These are phyloP conservation scores for Tetracentron sinense DNA, from an alignment of 164 flowering plant species.

Conservation along the genomic window DNA sequence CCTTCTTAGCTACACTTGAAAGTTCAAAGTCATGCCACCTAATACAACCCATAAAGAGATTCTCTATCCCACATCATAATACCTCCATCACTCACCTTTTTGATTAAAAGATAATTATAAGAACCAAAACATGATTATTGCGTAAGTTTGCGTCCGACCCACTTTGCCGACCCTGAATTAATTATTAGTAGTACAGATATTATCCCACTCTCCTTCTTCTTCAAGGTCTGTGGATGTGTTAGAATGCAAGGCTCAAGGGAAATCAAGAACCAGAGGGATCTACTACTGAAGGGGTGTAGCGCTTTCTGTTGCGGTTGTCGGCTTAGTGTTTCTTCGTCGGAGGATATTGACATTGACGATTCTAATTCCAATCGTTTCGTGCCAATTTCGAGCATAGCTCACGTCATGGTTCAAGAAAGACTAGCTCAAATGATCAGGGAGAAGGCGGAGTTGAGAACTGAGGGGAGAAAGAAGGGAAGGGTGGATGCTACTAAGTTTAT, in stretches of 20 bases:
- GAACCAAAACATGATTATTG: conserved; percentile 30
- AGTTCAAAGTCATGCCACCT: conserved; percentile 24
- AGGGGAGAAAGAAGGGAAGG: conserved; percentile 18
- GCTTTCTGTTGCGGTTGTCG: conserved; percentile 66
- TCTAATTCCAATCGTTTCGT: conserved; percentile 31
- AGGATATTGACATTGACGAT: conserved; percentile 31
- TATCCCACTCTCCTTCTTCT: conserved; percentile 13
- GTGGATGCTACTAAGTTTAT: conserved; percentile 35
- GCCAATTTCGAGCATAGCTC: conserved; percentile 56
- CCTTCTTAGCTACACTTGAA: neutral
- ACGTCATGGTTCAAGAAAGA: conserved; percentile 87
- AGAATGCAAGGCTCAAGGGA: conserved; percentile 34
- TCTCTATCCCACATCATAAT: conserved; percentile 22
- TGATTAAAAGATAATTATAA: no score
- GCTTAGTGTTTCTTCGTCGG: conserved; percentile 55
- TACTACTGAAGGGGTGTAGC: conserved; percentile 33
- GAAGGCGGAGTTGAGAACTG: conserved; percentile 22
- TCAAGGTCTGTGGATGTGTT: neutral
- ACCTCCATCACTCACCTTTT: neutral
- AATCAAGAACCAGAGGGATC: conserved; percentile 29
- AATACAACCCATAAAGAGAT: conserved; percentile 17
- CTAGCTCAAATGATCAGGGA: conserved; percentile 72
- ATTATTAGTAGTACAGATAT: conserved; percentile 9
- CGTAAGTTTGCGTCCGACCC: conserved; percentile 4
- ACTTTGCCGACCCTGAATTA: conserved; percentile 32